Evolutionary conservation across 768 basidiomycete species (phyloP).

Genomic region (Hysterangium stoloniferum): DNA sequence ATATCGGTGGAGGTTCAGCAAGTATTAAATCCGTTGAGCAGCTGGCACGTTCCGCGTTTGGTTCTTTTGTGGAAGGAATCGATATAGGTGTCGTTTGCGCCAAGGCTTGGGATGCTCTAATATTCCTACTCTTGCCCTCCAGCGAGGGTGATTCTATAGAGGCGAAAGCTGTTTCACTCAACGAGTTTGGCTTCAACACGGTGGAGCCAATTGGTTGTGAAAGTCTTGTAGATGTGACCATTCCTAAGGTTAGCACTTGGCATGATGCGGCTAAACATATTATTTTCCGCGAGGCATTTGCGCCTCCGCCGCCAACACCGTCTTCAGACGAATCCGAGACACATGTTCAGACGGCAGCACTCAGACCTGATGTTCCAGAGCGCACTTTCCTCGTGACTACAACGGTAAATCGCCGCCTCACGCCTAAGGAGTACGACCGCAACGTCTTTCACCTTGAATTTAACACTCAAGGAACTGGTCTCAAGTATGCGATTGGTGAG

Average conservation of each 20-base stretch:
- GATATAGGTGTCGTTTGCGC: constrained; percentile 46
- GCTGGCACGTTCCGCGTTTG: constrained; percentile 40
- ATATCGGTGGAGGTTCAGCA: constrained; percentile 60
- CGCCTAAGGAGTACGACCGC: constrained; percentile 91
- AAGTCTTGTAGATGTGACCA: constrained; percentile 32
- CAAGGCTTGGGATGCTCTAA: constrained; percentile 58
- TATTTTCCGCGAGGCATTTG: constrained; percentile 78
- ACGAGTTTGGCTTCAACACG: constrained; percentile 64
- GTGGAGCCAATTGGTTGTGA: constrained; percentile 56
- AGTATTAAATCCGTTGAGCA: constrained; percentile 35
- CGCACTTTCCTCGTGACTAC: constrained; percentile 92
- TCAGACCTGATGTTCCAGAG: constrained; percentile 83
- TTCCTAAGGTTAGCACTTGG: constrained; percentile 65
- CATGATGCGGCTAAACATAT: constrained; percentile 85
- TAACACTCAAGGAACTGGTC: constrained; percentile 81
- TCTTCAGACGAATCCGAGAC: constrained; percentile 29
- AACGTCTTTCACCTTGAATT: constrained; percentile 99
- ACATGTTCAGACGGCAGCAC: constrained; percentile 52
- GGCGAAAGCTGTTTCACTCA: constrained; percentile 26
- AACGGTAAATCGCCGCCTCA: constrained; percentile 88
- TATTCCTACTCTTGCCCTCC: constrained; percentile 42
- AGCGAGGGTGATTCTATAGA: constrained; percentile 13
- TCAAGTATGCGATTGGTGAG: constrained; percentile 94
- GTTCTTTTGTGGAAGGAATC: constrained; percentile 39
- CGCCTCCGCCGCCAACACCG: constrained; percentile 34